Base-by-base conservation (phyloP, 305 asterid species). In the Fraxinus albicans region DNA sequence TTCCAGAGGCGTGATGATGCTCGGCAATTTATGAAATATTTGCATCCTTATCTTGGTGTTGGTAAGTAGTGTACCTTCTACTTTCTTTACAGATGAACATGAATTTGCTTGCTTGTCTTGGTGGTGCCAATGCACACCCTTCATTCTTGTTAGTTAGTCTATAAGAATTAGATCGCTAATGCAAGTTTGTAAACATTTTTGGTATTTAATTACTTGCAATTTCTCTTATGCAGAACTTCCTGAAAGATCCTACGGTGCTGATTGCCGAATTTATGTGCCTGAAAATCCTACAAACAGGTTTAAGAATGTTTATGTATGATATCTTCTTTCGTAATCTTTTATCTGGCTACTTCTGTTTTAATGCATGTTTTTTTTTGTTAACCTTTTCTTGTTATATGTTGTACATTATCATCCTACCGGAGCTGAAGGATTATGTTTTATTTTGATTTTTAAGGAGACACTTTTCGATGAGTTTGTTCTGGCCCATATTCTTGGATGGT, bases 221-320 rank as follows among this genome's bases (percentile, higher is more conserved):
- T 80, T 67, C 75, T 85, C 77, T 88, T 76, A 27, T 85, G 90
- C 89, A 97, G 99, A 97, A 90, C 99, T 97, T 86, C 99, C 99
- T 19, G 99, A 97, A 88, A 89, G 91, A 89, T 97, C 99, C 7
- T 97, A 97, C 58, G 97, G 98, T 25, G 89, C 93, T 8, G 99
- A 97, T 91, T 97, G 99, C 91, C 87, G 98, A 84, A 88, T 97
- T 34, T 95, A 97, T 67, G 86, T 97, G 79, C 93, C 98, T 77
- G 99, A 97, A 86, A 91, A 86, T 89, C 93, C 95, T 50, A 88
- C 94, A 87, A 92, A 91, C 96, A 97, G 97, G 98, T 97, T 97
- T 93, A 95, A 92, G 94, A 97, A 97, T 90, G 98, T 95, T 92
- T 95, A 97, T 94, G 99, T 97, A 97, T 90, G 99, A 89, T 87